Base-by-base conservation (phyloP, 2,329 filamentous ascomycete species). In the Elsinoe perseae region DNA sequence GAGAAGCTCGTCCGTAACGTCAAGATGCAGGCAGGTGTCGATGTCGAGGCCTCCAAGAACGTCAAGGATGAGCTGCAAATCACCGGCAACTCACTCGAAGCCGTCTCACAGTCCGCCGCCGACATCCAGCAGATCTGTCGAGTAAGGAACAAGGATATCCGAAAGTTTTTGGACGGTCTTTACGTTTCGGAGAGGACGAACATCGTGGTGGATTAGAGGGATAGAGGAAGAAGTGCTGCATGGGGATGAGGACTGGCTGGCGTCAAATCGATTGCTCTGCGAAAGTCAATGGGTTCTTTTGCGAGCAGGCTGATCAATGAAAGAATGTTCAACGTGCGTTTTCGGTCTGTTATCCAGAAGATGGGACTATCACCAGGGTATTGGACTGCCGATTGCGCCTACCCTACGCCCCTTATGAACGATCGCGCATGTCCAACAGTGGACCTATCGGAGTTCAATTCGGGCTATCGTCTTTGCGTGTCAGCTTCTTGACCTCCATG, bases 71-170 rank as follows among this genome's bases (percentile, higher is more conserved):
- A 98, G 85, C 87, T 98, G 63, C 79, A 92, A 75, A 81, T 98
- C 69, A 80, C 74, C 67, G 93, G 93, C 71, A 98, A 96, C 88
- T 95, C 87, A 62, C 82, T 98, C 69, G 95, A 98, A 83, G 84
- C 85, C 74, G 93, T 98, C 65, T 98, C 93, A 71, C 93, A 98
- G 82, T 90, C 86, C 73, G 93, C 93, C 66, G 93, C 93, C 78
- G 93, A 98, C 77, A 96, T 98, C 76, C 93, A 98, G 83, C 93
- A 98, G 80, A 91, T 93, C 79, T 98, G 93, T 90, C 85, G 85
- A 80, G 93, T 98, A 78, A 86, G 90, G 77, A 98, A 98, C 89
- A 98, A 98, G 90, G 93, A 98, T 95, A 98, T 98, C 82, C 90
- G 95, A 81, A 96, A 96, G 87, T 98, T 98, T 87, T 85, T 98